phyloP scores from a whole-genome alignment of 2,329 filamentous ascomycete species.

The Pseudogymnoascus sp. region DNA sequence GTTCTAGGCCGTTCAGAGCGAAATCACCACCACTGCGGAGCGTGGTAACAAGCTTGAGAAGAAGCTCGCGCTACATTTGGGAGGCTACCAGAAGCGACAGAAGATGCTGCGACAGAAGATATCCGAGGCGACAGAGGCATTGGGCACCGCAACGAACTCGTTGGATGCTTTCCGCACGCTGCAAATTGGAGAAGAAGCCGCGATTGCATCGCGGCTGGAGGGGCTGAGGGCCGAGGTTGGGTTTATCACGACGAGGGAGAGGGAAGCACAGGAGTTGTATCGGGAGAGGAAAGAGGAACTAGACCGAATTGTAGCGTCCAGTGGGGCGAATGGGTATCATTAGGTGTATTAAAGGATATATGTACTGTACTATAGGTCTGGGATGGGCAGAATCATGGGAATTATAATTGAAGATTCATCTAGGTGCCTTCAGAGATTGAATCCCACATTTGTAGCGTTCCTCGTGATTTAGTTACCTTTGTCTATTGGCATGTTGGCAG shows the following conservation, averaged over 20 bases:
- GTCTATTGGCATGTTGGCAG: not conserved
- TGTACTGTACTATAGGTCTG: slow-evolving; percentile 1
- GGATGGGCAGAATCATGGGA: not conserved
- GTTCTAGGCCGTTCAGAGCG: slow-evolving; percentile 57
- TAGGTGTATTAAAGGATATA: not conserved
- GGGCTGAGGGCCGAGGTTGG: slow-evolving; percentile 73
- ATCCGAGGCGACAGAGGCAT: slow-evolving; percentile 60
- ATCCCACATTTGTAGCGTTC: not conserved
- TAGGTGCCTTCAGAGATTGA: not conserved
- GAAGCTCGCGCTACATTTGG: slow-evolving; percentile 78
- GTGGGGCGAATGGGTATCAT: slow-evolving; percentile 7
- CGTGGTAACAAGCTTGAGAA: slow-evolving; percentile 84
- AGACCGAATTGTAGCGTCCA: slow-evolving; percentile 29
- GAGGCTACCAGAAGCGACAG: slow-evolving; percentile 81
- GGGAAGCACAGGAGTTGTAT: slow-evolving; percentile 86
- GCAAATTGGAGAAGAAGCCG: slow-evolving; percentile 71
- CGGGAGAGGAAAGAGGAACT: slow-evolving; percentile 70
- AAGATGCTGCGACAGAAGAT: slow-evolving; percentile 77
- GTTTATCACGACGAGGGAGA: slow-evolving; percentile 71
- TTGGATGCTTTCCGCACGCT: slow-evolving; percentile 68
- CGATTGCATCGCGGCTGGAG: slow-evolving; percentile 63
- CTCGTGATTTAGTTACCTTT: not conserved
- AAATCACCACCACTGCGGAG: slow-evolving; percentile 66
- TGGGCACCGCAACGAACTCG: slow-evolving; percentile 65
- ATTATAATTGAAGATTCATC: not conserved